Evolutionary conservation across 2,329 filamentous ascomycete genomes (phyloP).

Genomic region (Colletotrichum costaricense): DNA sequence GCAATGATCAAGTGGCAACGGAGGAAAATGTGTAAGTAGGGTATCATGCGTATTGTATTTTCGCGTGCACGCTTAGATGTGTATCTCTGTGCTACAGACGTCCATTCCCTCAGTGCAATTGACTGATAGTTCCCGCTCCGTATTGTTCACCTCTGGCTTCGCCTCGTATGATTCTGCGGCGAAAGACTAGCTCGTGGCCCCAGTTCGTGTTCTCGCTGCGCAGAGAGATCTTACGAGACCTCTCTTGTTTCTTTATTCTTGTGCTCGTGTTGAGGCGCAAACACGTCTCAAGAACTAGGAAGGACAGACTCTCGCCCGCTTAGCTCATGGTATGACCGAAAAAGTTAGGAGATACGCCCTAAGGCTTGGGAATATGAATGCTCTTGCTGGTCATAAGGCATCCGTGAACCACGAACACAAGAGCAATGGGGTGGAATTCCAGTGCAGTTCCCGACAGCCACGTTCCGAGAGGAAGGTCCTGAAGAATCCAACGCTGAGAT

Average conservation of each 20-base stretch:
- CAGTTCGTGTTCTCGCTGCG: not conserved
- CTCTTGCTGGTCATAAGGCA: constrained; percentile 96
- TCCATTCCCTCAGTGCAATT: not conserved
- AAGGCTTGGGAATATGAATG: constrained; percentile 93
- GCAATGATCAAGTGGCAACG: not conserved
- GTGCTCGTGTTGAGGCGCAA: not conserved
- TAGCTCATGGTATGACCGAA: not conserved
- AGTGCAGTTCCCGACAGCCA: constrained; percentile 73
- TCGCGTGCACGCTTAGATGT: constrained; percentile 3
- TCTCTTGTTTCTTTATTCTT: not conserved
- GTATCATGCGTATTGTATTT: constrained; percentile 29
- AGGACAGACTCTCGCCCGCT: not conserved
- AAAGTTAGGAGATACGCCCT: constrained; percentile 33
- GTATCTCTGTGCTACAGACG: not conserved
- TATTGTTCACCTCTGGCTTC: not conserved
- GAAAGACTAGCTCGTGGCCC: not conserved
- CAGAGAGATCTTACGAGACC: not conserved
- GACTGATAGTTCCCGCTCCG: not conserved
- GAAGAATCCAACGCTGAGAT: constrained; percentile 80
- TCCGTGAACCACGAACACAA: constrained; percentile 88
- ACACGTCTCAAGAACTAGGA: not conserved
- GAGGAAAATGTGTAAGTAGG: not conserved
- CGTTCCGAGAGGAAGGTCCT: constrained; percentile 81
- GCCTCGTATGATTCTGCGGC: not conserved
- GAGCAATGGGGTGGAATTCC: constrained; percentile 86